Base-by-base conservation (phyloP, 805 yeast genomes). In the Ogataea naganishii region DNA sequence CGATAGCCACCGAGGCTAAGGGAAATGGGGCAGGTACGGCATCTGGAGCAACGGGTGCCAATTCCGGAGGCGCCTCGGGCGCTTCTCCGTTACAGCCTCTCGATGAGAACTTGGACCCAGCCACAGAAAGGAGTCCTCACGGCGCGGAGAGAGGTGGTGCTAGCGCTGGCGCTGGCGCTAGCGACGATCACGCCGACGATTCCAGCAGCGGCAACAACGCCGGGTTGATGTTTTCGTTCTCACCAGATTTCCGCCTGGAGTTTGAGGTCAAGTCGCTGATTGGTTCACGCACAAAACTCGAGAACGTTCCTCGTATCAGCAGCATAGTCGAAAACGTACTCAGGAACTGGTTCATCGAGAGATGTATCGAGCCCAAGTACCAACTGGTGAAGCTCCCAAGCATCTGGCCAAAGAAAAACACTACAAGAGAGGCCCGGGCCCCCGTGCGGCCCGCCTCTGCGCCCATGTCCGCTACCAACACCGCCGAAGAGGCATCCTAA, bases 361-460 rank as follows among this genome's bases (percentile, higher is more conserved):
- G 96, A 38, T 85, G 95, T 49, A 92, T 92, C 9, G 94, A 85
- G 41, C 99, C 99, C 1, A 67, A 94, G 42, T 89, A 80, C 46
- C 95, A 88, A 51, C 80, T 84, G 28, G 75, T 92, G 18, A 69
- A 69, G 44, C 56, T 92, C 19, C 98, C 97, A 3, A 79, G 84
- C 27, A 58, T 88, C 48, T 86, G 96, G 96, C 94, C 94, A 15
- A 56, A 75, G 40, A 67, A 69, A 38, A 71, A 69, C 40, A 71
- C 68, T 36, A 71, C 74, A 1, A 62, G 76, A 41, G 66, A 68
- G 20, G n/a, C n/a, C n/a, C n/a, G n/a, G n/a, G n/a, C n/a, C n/a
- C n/a, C n/a, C n/a, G n/a, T n/a, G n/a, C n/a, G n/a, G n/a, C 49
- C 57, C 4, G 41, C 38, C 6, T 23, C 22, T 20, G 6, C 30